Percentiles rank a stretch among this genome's conserved stretches.
These are phyloP conservation scores for Fraxinus pennsylvanica DNA, from an alignment of 257 asterid species.

Conservation along the genomic window DNA sequence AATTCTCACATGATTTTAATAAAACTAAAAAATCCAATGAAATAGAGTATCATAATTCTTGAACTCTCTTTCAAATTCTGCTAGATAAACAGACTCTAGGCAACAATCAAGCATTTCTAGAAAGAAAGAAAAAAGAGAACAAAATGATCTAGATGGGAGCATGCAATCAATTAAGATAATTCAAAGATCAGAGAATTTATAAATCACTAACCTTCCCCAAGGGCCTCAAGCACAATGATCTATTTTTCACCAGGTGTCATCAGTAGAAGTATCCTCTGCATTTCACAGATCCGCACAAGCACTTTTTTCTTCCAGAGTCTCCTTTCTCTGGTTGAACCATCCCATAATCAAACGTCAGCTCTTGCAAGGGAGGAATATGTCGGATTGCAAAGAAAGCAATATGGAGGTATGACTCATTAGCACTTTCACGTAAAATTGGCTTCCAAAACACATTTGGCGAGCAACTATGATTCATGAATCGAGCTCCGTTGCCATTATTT, in stretches of 20 bases:
- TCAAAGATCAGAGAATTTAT: not conserved
- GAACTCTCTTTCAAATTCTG: not conserved
- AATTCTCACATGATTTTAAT: not conserved
- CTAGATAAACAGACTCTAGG: not conserved
- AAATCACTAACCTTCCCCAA: conserved; percentile 23
- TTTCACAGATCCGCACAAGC: conserved; percentile 71
- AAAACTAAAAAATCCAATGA: not conserved
- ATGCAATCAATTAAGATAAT: not conserved
- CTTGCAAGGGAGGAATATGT: conserved; percentile 95
- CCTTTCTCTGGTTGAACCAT: conserved; percentile 54
- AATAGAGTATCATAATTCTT: not conserved
- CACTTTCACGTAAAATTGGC: conserved; percentile 72
- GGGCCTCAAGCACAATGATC: conserved; percentile 17
- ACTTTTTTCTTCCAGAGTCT: conserved; percentile 60
- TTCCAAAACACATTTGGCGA: conserved; percentile 81
- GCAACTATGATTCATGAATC: conserved; percentile 96
- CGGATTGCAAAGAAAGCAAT: conserved; percentile 80
- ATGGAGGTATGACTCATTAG: conserved; percentile 60
- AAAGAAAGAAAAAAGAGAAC: not conserved
- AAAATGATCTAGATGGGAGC: not conserved
- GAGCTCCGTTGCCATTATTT: conserved; percentile 77
- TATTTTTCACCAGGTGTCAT: conserved; percentile 14
- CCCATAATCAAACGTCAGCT: conserved; percentile 85
- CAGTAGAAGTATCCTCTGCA: conserved; percentile 81
- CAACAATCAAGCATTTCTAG: not conserved